Evolutionary conservation across 1,284 basidiomycete species (phyloP), one percentile per base, ranked within the genome.

Genomic region (Trametes hirsuta): DNA sequence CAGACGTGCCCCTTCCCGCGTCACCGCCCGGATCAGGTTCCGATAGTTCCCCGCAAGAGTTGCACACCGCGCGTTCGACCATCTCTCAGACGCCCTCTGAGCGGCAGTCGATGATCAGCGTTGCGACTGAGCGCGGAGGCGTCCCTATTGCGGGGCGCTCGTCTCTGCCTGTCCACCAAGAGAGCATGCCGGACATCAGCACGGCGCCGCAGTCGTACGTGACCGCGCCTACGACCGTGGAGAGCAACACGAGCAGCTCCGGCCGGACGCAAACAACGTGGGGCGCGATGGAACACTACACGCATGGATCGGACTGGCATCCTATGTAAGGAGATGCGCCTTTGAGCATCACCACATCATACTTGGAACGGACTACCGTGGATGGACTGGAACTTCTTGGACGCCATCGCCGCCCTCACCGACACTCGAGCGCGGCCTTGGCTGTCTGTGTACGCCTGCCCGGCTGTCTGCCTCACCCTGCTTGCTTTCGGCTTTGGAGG

Each of bases 181-280:
- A 71, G 63, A 84, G 82, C 69, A 81, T 76, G 34, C 79, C 81
- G 0, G 86, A 87, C 68, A 77, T 90, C 68, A 89, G 87, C 69
- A 86, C 86, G 0, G 88, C 88, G 22, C 79, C 83, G 4, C 78
- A 79, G 62, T 89, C 87, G 55, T 88, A 88, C 66, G 79, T 90
- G 30, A 89, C 88, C 2, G 81, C 81, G 14, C 78, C 88, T 44
- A 77, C 82, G 45, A 86, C 84, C 8, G 71, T 87, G 18, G 79
- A 79, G 24, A 81, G 83, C 39, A 73, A 71, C 21, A 83, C 81
- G 35, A 77, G 75, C 39, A 73, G 74, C 53, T 67, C 72, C 11
- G 74, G 72, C 5, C 64, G 65, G 44, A 74, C 72, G 46, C 75
- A 74, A 5, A 65, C 71, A 42, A 76, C 69, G 59, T 76, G 79